phyloP scores from a whole-genome alignment of 352 stramenopile genomes.

The Phytophthora colocasiae region DNA sequence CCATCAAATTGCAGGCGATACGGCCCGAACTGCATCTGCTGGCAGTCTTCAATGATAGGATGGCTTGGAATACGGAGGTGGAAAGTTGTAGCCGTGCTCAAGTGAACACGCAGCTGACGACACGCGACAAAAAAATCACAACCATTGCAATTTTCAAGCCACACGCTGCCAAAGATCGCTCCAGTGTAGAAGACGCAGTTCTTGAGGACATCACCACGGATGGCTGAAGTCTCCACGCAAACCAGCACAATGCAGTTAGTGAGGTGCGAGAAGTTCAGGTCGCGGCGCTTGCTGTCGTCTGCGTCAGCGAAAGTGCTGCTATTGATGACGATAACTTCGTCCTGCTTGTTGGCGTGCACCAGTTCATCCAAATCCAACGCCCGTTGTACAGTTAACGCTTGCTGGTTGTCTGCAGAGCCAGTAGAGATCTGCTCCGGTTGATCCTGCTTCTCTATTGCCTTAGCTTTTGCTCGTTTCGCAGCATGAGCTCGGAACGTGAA shows the following conservation, averaged over 20 bases:
- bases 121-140: conserved; percentile 87
- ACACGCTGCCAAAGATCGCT: conserved; percentile 85
- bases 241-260: conserved; percentile 79
- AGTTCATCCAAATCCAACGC: conserved; percentile 58
- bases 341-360: conserved; percentile 57
- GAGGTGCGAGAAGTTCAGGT: conserved; percentile 78
- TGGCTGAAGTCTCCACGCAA: conserved; percentile 71
- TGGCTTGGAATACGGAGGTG: conserved; percentile 85
- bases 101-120: conserved; percentile 88
- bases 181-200: conserved; percentile 80
- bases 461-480: conserved; percentile 31
- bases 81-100: conserved; percentile 72
- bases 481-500: conserved; percentile 76
- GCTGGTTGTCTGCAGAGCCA: conserved; percentile 12
- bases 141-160: conserved; percentile 79
- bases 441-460: conserved; percentile 20
- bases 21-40: conserved; percentile 80
- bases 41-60: conserved; percentile 93
- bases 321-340: conserved; percentile 79
- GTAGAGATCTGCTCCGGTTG: conserved; percentile 21
- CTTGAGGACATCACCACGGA: conserved; percentile 72
- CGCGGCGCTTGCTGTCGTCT: conserved; percentile 47
- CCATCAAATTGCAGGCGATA: conserved; percentile 75
- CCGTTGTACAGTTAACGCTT: conserved; percentile 4
- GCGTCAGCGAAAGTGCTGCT: conserved; percentile 49